Evolutionary conservation across 345 rosid species (phyloP), one percentile per base, ranked within the genome.

Genomic region (Turritis glabra): DNA sequence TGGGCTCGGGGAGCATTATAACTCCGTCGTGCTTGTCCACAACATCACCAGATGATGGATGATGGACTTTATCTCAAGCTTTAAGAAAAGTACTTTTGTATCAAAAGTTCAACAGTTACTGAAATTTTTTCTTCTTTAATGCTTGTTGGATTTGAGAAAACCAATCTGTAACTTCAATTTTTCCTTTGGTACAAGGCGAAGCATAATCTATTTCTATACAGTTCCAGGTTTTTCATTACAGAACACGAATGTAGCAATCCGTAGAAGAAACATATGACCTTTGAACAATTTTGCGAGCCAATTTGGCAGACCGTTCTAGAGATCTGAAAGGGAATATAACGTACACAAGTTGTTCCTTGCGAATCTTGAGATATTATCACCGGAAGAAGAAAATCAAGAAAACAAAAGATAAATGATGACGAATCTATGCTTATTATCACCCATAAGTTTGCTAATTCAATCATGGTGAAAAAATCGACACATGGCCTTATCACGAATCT

Each of bases 1-100:
- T 70, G 89, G 85, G 13, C 86, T 83, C 9, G 87, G 89, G 18
- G 89, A 85, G 79, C 89, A 85, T 47, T 85, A 85, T 50, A 85
- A 83, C 71, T 85, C 87, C 0, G 77, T 85, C 9, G 81, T 83
- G 41, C 25, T 51, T 15, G 32, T 14, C 62, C 8, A 64, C 33
- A 64, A 22, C 62, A 18, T 50, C 72, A 48, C 35, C 25, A 59
- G 47, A 1, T 71, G 56, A 71, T 38, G 57, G 19, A 41, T 61
- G 5, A 41, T 59, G 29, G 5, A 13, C 50, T 43, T 25, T 57
- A 57, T 8, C 27, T 48, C 19, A 7, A 67, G 30, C 51, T 76
- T 41, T 67, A n/a, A 75, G 72, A 15, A 51, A 38, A 73, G 5
- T 46, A 46, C 59, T 33, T 59, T 75, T 75, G 62, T 59, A 75